Conservation (phyloP, 2,329 filamentous ascomycete species). For the Scortechinia acanthostroma region DNA sequence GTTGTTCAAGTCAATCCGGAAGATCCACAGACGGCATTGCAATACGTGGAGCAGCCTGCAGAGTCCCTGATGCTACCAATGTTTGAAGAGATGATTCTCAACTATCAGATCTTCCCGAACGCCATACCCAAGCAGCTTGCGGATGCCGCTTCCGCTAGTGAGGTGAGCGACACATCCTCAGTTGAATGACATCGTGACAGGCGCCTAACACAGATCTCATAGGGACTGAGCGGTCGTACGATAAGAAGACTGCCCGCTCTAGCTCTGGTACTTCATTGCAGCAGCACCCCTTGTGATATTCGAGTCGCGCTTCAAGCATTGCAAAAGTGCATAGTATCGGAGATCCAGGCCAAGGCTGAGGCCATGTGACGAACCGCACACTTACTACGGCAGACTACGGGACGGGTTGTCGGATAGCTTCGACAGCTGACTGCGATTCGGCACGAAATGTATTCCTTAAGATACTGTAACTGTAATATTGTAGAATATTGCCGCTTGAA, state of each 20-base stretch:
- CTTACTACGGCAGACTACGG: conserved; percentile 2
- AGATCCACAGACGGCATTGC: conserved; percentile 12
- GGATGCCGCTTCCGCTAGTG: conserved; percentile 14
- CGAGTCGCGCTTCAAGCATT: conserved; percentile 26
- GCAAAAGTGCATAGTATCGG: conserved; percentile 20
- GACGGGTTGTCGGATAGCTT: too few relatives aligned
- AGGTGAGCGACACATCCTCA: conserved; percentile 12
- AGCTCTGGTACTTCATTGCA: conserved; percentile 27
- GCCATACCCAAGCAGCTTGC: conserved; percentile 15
- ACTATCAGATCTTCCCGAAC: conserved; percentile 15
- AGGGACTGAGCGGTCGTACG: conserved; percentile 29
- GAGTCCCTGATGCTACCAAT: conserved; percentile 12
- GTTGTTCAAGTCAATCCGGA: conserved; percentile 11
- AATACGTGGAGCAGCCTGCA: conserved; percentile 15
- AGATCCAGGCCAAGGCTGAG: conserved; percentile 12
- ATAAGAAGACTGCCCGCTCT: conserved; percentile 28
- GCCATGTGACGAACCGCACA: conserved; percentile 4
- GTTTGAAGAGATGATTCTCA: conserved; percentile 16
- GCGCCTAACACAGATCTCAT: too few relatives aligned
- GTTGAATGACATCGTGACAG: conserved; percentile 8
- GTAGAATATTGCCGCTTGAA: too few relatives aligned
- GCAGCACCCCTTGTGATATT: conserved; percentile 17
- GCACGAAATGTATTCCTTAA: too few relatives aligned
- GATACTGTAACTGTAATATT: too few relatives aligned
- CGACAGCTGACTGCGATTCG: too few relatives aligned